These are phyloP conservation scores for Micromonas commoda DNA, from an alignment of 139 green algal species.

Conservation along the genomic window DNA sequence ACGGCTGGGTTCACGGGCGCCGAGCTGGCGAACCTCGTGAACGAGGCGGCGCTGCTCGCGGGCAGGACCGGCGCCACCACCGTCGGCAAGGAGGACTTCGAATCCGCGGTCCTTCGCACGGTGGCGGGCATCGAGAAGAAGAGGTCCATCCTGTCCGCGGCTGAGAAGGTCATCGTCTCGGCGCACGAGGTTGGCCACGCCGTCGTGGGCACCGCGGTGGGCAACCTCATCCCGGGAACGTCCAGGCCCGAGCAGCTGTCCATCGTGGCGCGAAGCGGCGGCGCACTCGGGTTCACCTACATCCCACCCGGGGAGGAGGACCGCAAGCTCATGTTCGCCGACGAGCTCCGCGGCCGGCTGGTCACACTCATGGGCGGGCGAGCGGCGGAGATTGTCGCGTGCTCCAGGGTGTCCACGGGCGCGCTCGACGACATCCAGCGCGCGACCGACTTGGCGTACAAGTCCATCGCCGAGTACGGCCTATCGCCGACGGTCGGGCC, in stretches of 20 bases:
- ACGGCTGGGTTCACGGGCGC: conserved; percentile 52
- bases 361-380: conserved; percentile 81
- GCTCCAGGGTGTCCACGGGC: conserved; percentile 47
- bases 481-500: conserved; percentile 65
- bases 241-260: conserved; percentile 33
- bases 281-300: conserved; percentile 73
- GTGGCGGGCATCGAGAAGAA: conserved; percentile 87
- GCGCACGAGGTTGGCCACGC: conserved; percentile 85
- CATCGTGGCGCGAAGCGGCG: conserved; percentile 79
- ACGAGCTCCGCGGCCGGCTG: conserved; percentile 77
- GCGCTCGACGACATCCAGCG: conserved; percentile 81
- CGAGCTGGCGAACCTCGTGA: conserved; percentile 92
- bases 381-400: conserved; percentile 77
- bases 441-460: conserved; percentile 75
- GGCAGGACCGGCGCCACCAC: conserved; percentile 46
- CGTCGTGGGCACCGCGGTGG: conserved; percentile 69
- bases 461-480: conserved; percentile 59
- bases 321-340: conserved; percentile 76
- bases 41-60: conserved; percentile 81
- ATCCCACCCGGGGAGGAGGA: conserved; percentile 63
- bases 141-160: conserved; percentile 55
- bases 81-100: conserved; percentile 52
- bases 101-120: conserved; percentile 35
- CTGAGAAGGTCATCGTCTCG: conserved; percentile 79
- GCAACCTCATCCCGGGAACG: conserved; percentile 51